These are phyloP conservation scores for Zizania latifolia DNA, from an alignment of 176 grass and related monocot species.

Conservation along the genomic window DNA sequence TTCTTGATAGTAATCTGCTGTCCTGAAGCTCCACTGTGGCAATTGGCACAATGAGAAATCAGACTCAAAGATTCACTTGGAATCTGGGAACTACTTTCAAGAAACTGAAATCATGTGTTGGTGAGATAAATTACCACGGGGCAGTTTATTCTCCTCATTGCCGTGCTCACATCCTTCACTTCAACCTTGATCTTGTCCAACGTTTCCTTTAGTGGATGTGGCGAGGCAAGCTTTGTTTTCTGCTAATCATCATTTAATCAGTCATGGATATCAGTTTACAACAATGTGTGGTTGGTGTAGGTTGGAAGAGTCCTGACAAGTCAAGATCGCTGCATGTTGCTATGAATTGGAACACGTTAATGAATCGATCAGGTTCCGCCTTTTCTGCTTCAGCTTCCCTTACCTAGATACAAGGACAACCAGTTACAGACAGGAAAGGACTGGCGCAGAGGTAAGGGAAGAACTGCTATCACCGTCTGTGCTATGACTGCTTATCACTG, in stretches of 20 bases:
- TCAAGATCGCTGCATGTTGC: constrained; percentile 63
- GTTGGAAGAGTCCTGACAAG: constrained; percentile 62
- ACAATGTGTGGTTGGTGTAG: background rate
- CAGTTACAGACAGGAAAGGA: background rate
- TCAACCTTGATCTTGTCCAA: constrained; percentile 56
- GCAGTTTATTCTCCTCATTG: constrained; percentile 37
- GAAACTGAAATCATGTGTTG: background rate
- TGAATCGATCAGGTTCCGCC: constrained; percentile 29
- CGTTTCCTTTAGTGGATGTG: constrained; percentile 53
- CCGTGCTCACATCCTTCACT: constrained; percentile 37
- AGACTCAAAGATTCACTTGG: background rate
- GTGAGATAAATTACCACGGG: constrained; percentile 34
- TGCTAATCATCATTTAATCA: constrained; percentile 8
- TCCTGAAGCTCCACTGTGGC: constrained; percentile 62
- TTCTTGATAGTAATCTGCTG: constrained; percentile 37
- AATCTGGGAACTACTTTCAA: background rate
- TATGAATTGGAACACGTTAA: constrained; percentile 62
- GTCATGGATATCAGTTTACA: background rate
- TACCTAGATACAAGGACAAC: constrained; percentile 31
- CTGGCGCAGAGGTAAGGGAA: background rate
- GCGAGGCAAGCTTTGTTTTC: constrained; percentile 64
- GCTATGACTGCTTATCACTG: constrained; percentile 10
- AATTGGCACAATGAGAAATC: constrained; percentile 13
- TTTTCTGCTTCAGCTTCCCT: constrained; percentile 1
- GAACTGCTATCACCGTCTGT: background rate